A percentile compares a stretch with the other conserved stretches of the same genome.
Evolutionary conservation across 805 yeast genomes (phyloP).

Genomic region (Saccharomyces cerevisiae): DNA sequence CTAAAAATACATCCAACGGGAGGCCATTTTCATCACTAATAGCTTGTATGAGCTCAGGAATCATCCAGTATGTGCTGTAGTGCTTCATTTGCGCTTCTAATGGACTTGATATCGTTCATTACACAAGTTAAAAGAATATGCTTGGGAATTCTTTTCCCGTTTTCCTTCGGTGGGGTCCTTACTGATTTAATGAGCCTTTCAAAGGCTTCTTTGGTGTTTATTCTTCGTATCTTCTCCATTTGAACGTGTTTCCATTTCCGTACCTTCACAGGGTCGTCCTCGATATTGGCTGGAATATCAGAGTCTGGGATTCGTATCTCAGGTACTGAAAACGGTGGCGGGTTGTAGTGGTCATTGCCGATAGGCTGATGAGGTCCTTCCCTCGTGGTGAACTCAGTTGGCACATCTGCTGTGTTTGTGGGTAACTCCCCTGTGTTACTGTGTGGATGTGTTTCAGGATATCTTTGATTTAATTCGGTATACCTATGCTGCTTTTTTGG

Average conservation of each 20-base stretch:
- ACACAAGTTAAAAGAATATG: conserved; percentile 23
- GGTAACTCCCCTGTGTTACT: not conserved
- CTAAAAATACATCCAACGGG: not conserved
- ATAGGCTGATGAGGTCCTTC: not conserved
- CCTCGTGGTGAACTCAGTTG: not conserved
- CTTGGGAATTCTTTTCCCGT: conserved; percentile 28
- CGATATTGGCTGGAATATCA: conserved; percentile 17
- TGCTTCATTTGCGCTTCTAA: conserved; percentile 22
- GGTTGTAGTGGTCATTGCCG: conserved; percentile 5
- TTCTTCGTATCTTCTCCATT: conserved; percentile 26
- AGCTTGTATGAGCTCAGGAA: not conserved
- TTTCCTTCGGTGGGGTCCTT: conserved; percentile 12
- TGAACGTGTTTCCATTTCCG: conserved; percentile 31
- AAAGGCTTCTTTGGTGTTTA: conserved; percentile 23
- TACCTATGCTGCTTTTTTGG: not conserved
- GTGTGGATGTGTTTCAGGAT: not conserved
- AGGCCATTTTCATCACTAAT: not conserved
- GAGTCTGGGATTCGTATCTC: conserved; percentile 19
- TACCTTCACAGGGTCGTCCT: conserved; percentile 11
- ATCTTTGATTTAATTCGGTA: not conserved
- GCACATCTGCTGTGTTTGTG: conserved; percentile 1
- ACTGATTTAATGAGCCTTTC: conserved; percentile 21
- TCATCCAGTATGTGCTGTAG: conserved; percentile 10
- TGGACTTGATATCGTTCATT: conserved; percentile 25
- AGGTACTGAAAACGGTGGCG: conserved; percentile 18